Evolutionary conservation across 1,139 yeast species (phyloP), one percentile per base, ranked within the genome.

Genomic region (Pneumocystis wakefieldiae): DNA sequence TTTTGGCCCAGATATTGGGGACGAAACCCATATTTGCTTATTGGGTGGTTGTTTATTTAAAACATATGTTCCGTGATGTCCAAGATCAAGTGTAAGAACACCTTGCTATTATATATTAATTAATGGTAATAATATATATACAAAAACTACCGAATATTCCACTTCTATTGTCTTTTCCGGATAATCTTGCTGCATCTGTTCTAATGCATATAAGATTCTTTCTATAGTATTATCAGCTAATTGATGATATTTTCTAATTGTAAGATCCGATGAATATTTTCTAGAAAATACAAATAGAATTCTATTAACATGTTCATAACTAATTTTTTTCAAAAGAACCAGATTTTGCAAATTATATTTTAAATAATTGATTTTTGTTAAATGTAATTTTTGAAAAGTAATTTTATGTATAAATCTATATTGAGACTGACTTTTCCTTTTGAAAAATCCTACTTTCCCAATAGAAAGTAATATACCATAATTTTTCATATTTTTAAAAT

Each of bases 11-110:
- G 94, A 86, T 4, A 87, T 71, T 0, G 97, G 97, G 57, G 95
- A 86, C 66, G 94, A 83, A 63, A 89, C 79, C 97, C 97, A 90
- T 57, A 90, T 85, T 73, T 90, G 97, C 73, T 86, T 85, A 74
- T 88, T 90, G 1, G 96, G 95, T 0, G 97, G 96, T 75, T 91
- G 96, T 72, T 88, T 88, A 76, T 90, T 91, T 69, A 91, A 84
- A 41, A 90, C 95, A 72, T 90, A 90, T 1, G 91, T 82, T 1
- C 96, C 96, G 48, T 78, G 76, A 1, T 83, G 80, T 1, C 89
- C 87, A 41, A 86, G 72, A 2, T 78, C 80, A 66, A 90, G 73
- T 2, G 91, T 84, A 76, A 90, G 75, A 14, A 90, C 96, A 2
- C 97, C 97, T 66, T 86, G 91, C 71, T 72, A 61, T 15, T 38